Percentiles rank a stretch among this genome's conserved stretches.
phyloP scores from a whole-genome alignment of 2,329 filamentous ascomycete species.

The Venturiaceae sp. region DNA sequence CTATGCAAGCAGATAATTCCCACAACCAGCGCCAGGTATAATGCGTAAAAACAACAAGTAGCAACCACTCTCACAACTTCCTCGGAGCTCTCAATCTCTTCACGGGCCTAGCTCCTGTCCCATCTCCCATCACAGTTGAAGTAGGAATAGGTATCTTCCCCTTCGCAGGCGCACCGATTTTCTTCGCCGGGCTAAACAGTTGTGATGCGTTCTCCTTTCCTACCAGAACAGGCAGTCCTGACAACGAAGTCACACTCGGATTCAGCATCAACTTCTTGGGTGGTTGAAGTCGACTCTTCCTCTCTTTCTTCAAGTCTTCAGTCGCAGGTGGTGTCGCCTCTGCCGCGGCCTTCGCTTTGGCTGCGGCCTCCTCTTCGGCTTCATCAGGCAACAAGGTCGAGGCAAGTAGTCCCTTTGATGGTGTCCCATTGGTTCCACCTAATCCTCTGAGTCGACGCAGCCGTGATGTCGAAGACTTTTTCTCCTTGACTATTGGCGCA shows the following conservation, averaged over 20 bases:
- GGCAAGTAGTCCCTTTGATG: constrained; percentile 23
- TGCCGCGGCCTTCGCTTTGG: constrained; percentile 5
- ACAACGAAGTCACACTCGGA: constrained; percentile 7
- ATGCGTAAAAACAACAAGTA: neutral
- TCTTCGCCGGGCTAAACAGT: constrained; percentile 3
- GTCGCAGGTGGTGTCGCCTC: neutral
- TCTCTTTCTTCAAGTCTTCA: neutral
- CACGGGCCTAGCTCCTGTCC: neutral
- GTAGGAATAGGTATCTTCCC: neutral
- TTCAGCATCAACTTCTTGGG: constrained; percentile 10
- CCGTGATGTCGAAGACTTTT: constrained; percentile 19
- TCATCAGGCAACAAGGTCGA: constrained; percentile 9
- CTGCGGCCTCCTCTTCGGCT: constrained; percentile 5
- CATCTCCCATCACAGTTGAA: neutral
- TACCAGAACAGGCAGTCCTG: constrained; percentile 1
- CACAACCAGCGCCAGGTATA: neutral
- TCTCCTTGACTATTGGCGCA: constrained; percentile 1
- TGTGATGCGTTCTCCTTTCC: constrained; percentile 7
- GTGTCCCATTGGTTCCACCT: constrained; percentile 26
- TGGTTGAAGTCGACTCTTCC: constrained; percentile 8
- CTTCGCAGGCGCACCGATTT: neutral
- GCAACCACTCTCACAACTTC: neutral
- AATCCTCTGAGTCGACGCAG: constrained; percentile 21
- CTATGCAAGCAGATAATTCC: neutral
- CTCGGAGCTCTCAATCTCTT: neutral